phyloP scores from a whole-genome alignment of 495 filamentous ascomycete species.

The Lophiostoma macrostomum region DNA sequence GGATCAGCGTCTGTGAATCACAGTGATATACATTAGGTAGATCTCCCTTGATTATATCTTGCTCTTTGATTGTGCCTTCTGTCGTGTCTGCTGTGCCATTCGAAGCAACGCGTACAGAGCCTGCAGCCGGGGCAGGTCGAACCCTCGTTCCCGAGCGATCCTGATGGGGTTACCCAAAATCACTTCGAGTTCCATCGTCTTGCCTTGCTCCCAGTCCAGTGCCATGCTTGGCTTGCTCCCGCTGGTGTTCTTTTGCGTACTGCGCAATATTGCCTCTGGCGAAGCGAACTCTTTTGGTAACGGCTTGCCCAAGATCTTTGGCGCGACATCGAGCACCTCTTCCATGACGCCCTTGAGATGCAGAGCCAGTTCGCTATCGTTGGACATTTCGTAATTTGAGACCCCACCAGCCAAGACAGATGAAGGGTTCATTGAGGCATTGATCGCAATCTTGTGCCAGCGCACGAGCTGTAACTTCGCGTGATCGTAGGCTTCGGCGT shows the following conservation, averaged over 20 bases:
- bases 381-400: slow-evolving; percentile 49
- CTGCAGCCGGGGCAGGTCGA: slow-evolving; percentile 53
- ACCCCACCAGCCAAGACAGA: slow-evolving; percentile 55
- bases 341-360: slow-evolving; percentile 53
- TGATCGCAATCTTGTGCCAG: slow-evolving; percentile 66
- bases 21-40: not conserved
- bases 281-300: slow-evolving; percentile 46
- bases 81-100: slow-evolving; percentile 47
- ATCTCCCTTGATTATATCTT: slow-evolving; percentile 19
- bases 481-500: slow-evolving; percentile 46
- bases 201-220: slow-evolving; percentile 55
- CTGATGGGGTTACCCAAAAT: slow-evolving; percentile 59
- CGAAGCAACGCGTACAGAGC: slow-evolving; percentile 47
- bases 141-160: slow-evolving; percentile 50
- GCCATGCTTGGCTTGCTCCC: slow-evolving; percentile 58
- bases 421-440: slow-evolving; percentile 62
- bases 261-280: slow-evolving; percentile 53
- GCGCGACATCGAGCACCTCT: slow-evolving; percentile 55
- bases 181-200: slow-evolving; percentile 58
- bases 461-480: slow-evolving; percentile 54
- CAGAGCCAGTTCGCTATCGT: slow-evolving; percentile 45
- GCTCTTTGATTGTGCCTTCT: slow-evolving; percentile 35
- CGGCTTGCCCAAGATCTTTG: slow-evolving; percentile 49
- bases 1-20: not conserved
- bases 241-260: slow-evolving; percentile 54